Base-by-base conservation (phyloP, 2,329 filamentous ascomycete genomes). In the Dactylellina leptospora region DNA sequence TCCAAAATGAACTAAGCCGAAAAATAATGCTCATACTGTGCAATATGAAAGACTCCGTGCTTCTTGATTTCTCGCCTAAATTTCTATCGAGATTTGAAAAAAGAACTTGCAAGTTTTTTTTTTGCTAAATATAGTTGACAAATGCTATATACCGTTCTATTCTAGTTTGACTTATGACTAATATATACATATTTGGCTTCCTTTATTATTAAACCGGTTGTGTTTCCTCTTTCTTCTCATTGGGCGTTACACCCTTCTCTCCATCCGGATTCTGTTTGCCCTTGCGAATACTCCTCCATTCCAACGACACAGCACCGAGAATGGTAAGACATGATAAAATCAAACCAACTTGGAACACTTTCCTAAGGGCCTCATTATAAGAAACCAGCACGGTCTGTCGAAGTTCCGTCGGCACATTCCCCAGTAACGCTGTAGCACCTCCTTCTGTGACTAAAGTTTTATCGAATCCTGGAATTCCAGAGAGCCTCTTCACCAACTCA, bases 331-430 rank as follows among this genome's bases (percentile, higher is more conserved):
- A 81, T 0, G 83, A 82, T 76, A 87, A 80, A 1, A 85, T 83
- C 8, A 88, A 80, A 1, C 82, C 84, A 11, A 90, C 85, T 68
- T 85, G 84, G 77, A 89, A 91, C 0, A 84, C 84, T 69, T 83
- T 80, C 1, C 82, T 83, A 30, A 91, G 78, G 0, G 87, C 82
- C 23, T 81, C 78, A 76, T 90, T 90, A 80, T 91, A 91, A 0
- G 87, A 88, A 0, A 81, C 74, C 0, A 88, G 80, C 5, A 92
- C 87, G 0, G 81, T 79, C 1, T 78, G 76, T 3, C 87, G 78
- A 66, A 82, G 84, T 68, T 85, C 75, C 0, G 78, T 73, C 0
- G 84, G 81, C 20, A 91, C 85, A 1, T 81, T 77, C 0, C 80
- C 77, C 66, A 84, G 83, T 23, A 93, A 81, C 42, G 86, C 83